Conservation (phyloP, 2,329 filamentous ascomycete species). For the Xenosphaeropsis pyriputrescens region DNA sequence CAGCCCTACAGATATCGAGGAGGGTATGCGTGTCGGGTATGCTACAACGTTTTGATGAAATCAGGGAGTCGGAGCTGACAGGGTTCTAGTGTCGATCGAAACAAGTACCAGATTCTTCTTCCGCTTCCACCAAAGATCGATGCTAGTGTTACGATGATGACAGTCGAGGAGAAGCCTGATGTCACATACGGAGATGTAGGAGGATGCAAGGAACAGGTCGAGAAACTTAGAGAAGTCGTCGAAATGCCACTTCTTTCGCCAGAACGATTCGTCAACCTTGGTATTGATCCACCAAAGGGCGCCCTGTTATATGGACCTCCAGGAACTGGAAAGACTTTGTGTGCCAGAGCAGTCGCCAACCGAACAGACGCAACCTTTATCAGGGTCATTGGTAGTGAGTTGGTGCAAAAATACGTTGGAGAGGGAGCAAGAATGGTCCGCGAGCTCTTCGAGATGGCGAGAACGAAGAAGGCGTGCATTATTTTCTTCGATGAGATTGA, state of each 20-base stretch:
- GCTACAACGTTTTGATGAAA: constrained; percentile 13
- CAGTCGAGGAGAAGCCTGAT: constrained; percentile 97
- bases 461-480: constrained; percentile 98
- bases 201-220: constrained; percentile 98
- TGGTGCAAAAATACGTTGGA: constrained; percentile 98
- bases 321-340: constrained; percentile 97
- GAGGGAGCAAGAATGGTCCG: constrained; percentile 97
- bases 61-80: constrained; percentile 7
- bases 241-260: constrained; percentile 96
- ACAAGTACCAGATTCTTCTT: constrained; percentile 98
- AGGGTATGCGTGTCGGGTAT: constrained; percentile 91
- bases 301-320: constrained; percentile 92
- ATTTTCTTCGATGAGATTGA: constrained; percentile 99
- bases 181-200: constrained; percentile 98
- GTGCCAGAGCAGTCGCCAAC: constrained; percentile 93
- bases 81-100: constrained; percentile 62
- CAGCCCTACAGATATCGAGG: constrained; percentile 96
- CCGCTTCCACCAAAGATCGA: constrained; percentile 97
- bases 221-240: constrained; percentile 96
- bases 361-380: constrained; percentile 98
- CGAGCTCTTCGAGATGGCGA: constrained; percentile 97
- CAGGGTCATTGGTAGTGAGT: constrained; percentile 90
- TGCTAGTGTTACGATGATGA: constrained; percentile 99
- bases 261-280: constrained; percentile 95
- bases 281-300: constrained; percentile 96